Conservation (phyloP, 306 rosid species). For the Calophaca sinica region DNA sequence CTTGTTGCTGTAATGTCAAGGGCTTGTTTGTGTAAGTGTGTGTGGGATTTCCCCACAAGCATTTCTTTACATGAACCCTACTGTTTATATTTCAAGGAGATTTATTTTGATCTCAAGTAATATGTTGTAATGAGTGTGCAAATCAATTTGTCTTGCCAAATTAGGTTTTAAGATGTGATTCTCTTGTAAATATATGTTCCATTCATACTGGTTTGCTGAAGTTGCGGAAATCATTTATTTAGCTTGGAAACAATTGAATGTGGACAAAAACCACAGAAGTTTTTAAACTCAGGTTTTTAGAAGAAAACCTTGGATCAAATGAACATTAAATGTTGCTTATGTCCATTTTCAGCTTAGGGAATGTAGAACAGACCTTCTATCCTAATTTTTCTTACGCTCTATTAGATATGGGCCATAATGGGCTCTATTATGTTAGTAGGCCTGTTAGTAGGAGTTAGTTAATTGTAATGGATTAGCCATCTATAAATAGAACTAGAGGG, state of each 20-base stretch:
- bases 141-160: constrained; percentile 6
- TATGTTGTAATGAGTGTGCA: constrained; percentile 2
- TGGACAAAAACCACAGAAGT: not conserved
- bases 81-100: not conserved
- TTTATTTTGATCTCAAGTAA: not conserved
- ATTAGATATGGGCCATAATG: too few species aligned
- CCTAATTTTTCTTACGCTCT: too few species aligned
- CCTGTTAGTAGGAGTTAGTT: too few species aligned
- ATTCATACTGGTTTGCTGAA: not conserved
- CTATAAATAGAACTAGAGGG: too few species aligned
- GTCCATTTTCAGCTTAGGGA: too few species aligned
- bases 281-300: too few species aligned
- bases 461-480: too few species aligned
- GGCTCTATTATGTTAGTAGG: too few species aligned
- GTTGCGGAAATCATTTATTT: constrained; percentile 11
- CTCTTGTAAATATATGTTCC: not conserved
- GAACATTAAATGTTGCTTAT: too few species aligned
- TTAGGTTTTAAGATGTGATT: too few species aligned
- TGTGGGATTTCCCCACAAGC: not conserved
- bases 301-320: too few species aligned
- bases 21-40: not conserved
- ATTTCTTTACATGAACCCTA: not conserved
- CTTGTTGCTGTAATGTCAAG: constrained; percentile 4
- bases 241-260: constrained; percentile 1
- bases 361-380: too few species aligned